phyloP scores from a whole-genome alignment of 306 rosid species.

The Glycine tomentella region DNA sequence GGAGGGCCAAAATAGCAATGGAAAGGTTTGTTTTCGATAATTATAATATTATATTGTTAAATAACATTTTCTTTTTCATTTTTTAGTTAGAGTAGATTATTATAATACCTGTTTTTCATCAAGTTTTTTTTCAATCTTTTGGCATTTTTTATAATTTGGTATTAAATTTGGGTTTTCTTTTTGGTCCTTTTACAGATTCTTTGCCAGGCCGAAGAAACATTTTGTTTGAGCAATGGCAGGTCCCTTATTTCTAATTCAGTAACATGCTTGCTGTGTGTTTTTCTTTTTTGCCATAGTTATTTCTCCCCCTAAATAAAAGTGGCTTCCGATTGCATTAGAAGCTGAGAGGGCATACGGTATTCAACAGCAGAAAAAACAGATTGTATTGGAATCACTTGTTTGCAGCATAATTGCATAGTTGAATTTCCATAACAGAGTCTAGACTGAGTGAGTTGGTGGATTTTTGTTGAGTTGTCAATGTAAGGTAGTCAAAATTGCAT shows the following conservation, averaged over 20 bases:
- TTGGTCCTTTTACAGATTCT: constrained; percentile 67
- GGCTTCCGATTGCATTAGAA: background rate
- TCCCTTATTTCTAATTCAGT: constrained; percentile 44
- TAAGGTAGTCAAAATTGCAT: background rate
- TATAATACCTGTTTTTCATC: background rate
- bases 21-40: background rate
- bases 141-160: constrained; percentile 11
- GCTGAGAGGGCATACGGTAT: too few species aligned
- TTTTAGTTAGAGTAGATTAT: constrained; percentile 1
- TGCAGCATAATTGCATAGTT: background rate
- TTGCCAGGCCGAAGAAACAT: constrained; percentile 70
- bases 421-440: background rate
- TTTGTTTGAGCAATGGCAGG: constrained; percentile 98
- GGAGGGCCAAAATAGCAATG: background rate
- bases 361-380: too few species aligned
- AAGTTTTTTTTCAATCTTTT: constrained; percentile 14
- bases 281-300: background rate
- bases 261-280: constrained; percentile 16
- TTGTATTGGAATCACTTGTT: background rate
- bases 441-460: background rate
- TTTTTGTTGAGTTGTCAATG: constrained; percentile 32
- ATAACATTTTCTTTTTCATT: background rate
- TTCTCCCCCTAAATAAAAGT: background rate
- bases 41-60: background rate
- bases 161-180: constrained; percentile 32